Base-by-base conservation (phyloP, 441 rosid genomes). In the Jatropha podagrica region DNA sequence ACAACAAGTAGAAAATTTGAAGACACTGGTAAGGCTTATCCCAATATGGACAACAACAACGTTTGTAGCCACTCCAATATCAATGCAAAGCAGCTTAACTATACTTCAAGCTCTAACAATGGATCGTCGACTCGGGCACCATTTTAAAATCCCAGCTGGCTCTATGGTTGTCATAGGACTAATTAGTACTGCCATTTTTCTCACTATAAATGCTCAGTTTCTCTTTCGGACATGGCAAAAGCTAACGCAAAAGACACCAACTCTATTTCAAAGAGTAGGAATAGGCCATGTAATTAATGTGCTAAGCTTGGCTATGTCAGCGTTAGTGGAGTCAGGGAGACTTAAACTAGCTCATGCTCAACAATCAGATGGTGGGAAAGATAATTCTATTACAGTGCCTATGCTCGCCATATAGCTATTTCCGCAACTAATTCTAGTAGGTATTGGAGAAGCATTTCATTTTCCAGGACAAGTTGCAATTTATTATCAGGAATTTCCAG, bases 401-500 rank as follows among this genome's bases (percentile, higher is more conserved):
- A 85, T 89, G 89, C 76, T 80, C 0, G 88, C 51, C 40, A 38
- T 85, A 3, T 90, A 89, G 92, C 73, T 90, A 62, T 76, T 88
- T 74, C 88, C 88, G 18, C 92, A 86, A 60, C 77, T 91, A 8
- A 77, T 83, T 9, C 18, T 90, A 32, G 81, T 82, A 1, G 96
- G 92, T 23, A 77, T 91, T 0, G 90, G 86, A 60, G 88, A 87
- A 68, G 88, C 90, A 40, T 88, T 87, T 46, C 86, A 86, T 76
- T 79, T 80, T 54, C 93, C 93, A 0, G 91, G 90, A 63, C 89
- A 88, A 73, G 87, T 83, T 26, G 75, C 85, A 4, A 46, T 90
- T 7, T 89, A 80, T 68, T 86, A 89, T 71, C 95, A 86, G 72
- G 90, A 92, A 58, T 92, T 90, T 42, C 97, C 92, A 0, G 76